Evolutionary conservation across 2,329 filamentous ascomycete genomes (phyloP).

Genomic region (Leptoxyphium fumago): DNA sequence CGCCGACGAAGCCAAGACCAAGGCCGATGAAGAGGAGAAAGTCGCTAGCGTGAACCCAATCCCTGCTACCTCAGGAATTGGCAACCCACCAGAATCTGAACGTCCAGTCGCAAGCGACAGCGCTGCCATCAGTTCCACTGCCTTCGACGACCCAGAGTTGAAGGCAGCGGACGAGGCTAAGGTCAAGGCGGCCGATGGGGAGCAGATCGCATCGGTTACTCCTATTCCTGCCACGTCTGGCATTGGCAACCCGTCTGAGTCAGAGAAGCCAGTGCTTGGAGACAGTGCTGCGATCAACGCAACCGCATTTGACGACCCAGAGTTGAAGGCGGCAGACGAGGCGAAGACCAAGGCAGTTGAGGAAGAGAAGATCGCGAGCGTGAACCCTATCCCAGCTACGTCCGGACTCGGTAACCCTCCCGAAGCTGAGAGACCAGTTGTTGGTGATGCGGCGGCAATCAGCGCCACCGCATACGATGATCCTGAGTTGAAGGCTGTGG

Average conservation of each 20-base stretch:
- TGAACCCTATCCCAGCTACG: slow-evolving; percentile 45
- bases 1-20: slow-evolving; percentile 42
- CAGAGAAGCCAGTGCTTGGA: slow-evolving; percentile 1
- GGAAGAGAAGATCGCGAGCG: slow-evolving; percentile 47
- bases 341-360: slow-evolving; percentile 35
- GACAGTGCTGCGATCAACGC: neutral
- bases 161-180: slow-evolving; percentile 6
- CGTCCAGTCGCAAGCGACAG: slow-evolving; percentile 19
- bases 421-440: neutral
- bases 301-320: slow-evolving; percentile 9
- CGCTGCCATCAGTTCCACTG: slow-evolving; percentile 54
- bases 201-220: slow-evolving; percentile 42
- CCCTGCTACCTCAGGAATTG: slow-evolving; percentile 18
- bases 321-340: slow-evolving; percentile 11
- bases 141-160: slow-evolving; percentile 52
- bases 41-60: neutral
- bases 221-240: slow-evolving; percentile 44
- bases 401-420: slow-evolving; percentile 53
- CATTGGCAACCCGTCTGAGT: slow-evolving; percentile 49
- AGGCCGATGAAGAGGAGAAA: neutral
- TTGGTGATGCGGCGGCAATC: slow-evolving; percentile 52
- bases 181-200: slow-evolving; percentile 7
- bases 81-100: neutral
- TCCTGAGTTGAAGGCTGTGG: slow-evolving; percentile 54
- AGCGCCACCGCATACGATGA: slow-evolving; percentile 55